phyloP scores from a whole-genome alignment of 208 protist genomes.

The Crithidia fasciculata region DNA sequence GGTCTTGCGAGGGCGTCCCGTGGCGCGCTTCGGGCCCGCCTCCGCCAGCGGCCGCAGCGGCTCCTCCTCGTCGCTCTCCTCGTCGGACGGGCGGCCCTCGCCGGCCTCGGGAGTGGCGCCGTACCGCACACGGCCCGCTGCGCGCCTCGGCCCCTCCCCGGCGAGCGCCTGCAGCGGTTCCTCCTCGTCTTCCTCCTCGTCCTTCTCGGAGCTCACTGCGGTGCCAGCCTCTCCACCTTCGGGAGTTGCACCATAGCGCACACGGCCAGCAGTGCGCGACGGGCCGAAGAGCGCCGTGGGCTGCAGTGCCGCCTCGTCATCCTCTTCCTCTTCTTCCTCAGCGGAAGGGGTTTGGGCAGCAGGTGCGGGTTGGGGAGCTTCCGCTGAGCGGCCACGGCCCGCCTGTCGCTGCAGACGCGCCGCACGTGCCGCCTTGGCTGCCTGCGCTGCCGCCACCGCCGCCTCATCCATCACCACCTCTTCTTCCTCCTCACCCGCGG shows the following conservation, averaged over 20 bases:
- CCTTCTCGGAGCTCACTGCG: background rate
- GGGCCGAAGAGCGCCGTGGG: slow-evolving; percentile 11
- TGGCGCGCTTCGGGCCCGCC: background rate
- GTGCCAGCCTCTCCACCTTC: background rate
- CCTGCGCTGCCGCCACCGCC: slow-evolving; percentile 4
- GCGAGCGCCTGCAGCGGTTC: background rate
- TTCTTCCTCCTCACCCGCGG: slow-evolving; percentile 8
- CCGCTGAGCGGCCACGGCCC: too few relatives aligned
- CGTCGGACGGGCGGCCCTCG: background rate
- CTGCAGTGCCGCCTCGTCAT: slow-evolving; percentile 27
- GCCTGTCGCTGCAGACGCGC: background rate
- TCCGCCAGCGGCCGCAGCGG: background rate
- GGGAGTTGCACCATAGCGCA: background rate
- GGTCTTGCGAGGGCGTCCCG: background rate
- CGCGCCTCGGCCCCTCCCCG: background rate
- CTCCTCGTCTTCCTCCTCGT: slow-evolving; percentile 4
- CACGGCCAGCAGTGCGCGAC: slow-evolving; percentile 6
- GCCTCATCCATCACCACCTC: slow-evolving; percentile 13
- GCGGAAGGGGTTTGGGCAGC: background rate
- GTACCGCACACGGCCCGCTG: background rate
- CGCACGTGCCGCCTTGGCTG: slow-evolving; percentile 15
- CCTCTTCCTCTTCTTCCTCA: slow-evolving; percentile 10
- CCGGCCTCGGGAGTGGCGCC: background rate
- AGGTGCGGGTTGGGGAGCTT: background rate
- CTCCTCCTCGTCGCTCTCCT: background rate